Evolutionary conservation across 345 rosid genomes (phyloP).

Genomic region (Populus tremula): DNA sequence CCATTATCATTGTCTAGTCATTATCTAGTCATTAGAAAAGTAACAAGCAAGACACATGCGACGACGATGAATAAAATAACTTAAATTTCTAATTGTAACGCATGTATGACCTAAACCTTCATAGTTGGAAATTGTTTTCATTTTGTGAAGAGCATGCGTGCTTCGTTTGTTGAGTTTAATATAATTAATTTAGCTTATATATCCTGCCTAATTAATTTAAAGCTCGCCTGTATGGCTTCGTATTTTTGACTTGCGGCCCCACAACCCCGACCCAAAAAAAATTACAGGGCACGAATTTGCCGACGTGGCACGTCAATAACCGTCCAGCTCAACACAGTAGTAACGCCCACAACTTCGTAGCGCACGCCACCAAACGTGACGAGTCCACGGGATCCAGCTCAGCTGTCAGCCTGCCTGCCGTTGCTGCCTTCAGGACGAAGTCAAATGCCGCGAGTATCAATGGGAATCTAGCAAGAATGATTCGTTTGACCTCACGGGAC

Average conservation of each 20-base stretch:
- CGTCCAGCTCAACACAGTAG: constrained; percentile 7
- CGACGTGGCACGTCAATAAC: constrained; percentile 3
- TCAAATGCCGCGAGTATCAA: too few species aligned
- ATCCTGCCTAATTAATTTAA: neutral
- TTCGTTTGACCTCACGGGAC: neutral
- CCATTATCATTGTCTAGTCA: too few species aligned
- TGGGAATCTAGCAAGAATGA: neutral
- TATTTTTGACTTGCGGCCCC: neutral
- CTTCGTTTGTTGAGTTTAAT: neutral
- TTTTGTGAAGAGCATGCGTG: neutral
- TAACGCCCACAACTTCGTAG: neutral
- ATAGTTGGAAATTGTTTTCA: neutral
- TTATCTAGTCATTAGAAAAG: too few species aligned
- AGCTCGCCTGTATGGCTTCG: neutral
- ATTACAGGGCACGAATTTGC: neutral
- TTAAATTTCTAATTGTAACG: neutral
- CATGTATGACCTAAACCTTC: neutral
- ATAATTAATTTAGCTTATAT: neutral
- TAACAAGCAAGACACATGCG: too few species aligned
- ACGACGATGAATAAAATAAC: too few species aligned
- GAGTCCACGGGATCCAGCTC: neutral
- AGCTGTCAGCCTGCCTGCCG: neutral
- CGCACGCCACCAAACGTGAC: constrained; percentile 4
- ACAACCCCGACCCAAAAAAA: neutral
- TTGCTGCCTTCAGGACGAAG: neutral